Conservation (phyloP, 805 yeast genomes). For the Pichia insulana region DNA sequence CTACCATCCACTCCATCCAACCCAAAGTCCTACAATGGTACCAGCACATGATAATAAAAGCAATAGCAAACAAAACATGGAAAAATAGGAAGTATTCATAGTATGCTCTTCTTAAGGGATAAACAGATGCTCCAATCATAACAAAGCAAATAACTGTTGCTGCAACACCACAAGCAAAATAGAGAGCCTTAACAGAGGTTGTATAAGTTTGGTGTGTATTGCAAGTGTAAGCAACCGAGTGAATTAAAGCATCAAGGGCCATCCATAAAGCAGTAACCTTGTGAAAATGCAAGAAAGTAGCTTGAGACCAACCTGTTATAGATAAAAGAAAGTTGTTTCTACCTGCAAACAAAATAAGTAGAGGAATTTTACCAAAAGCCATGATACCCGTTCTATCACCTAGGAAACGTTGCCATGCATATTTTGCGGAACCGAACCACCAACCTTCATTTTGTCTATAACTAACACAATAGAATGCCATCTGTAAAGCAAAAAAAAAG, state of each 20-base stretch:
- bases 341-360: slow-evolving; percentile 38
- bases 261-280: slow-evolving; percentile 54
- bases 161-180: slow-evolving; percentile 28
- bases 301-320: slow-evolving; percentile 35
- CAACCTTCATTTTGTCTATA: slow-evolving; percentile 10
- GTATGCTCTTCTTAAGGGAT: slow-evolving; percentile 39
- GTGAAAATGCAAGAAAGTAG: slow-evolving; percentile 47
- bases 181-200: slow-evolving; percentile 7
- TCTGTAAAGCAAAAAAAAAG: slow-evolving; percentile 20
- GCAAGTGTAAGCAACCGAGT: slow-evolving; percentile 29
- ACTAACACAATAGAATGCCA: slow-evolving; percentile 18
- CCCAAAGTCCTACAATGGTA: slow-evolving; percentile 41
- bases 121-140: slow-evolving; percentile 41
- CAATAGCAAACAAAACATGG: slow-evolving; percentile 48
- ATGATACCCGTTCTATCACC: slow-evolving; percentile 33
- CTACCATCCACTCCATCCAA: slow-evolving; percentile 29
- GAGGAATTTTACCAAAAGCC: slow-evolving; percentile 33
- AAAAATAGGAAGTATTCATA: slow-evolving; percentile 56
- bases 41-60: slow-evolving; percentile 49
- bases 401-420: slow-evolving; percentile 25
- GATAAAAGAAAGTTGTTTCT: slow-evolving; percentile 36
- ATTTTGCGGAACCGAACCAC: slow-evolving; percentile 26
- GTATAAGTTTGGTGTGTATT: slow-evolving; percentile 8
- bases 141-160: slow-evolving; percentile 36
- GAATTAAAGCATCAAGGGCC: slow-evolving; percentile 31